Conservation (phyloP, 495 filamentous ascomycete species). For the Tetracladium setigerum region DNA sequence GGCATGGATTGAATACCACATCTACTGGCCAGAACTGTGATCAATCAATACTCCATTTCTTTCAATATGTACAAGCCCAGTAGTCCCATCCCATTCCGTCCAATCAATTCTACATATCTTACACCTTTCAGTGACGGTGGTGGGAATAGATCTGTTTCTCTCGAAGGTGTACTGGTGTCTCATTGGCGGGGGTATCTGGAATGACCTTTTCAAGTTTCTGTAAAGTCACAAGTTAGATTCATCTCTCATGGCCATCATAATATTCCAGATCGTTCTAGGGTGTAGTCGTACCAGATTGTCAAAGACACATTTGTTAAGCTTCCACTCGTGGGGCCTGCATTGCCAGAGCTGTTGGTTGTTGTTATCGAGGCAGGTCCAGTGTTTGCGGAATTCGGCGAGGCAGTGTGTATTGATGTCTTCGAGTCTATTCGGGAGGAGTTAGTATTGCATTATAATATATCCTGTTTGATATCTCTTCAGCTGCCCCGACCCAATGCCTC, state of each 20-base stretch:
- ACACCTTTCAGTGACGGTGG: conserved; percentile 15
- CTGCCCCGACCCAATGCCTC: neutral
- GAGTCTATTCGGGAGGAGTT: conserved; percentile 44
- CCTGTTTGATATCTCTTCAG: neutral
- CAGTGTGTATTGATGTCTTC: conserved; percentile 96
- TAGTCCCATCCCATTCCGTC: too few species aligned
- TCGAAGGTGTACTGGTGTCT: conserved; percentile 76
- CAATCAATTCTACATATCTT: too few species aligned
- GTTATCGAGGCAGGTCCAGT: conserved; percentile 94
- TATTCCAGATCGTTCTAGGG: neutral
- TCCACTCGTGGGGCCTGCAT: conserved; percentile 73
- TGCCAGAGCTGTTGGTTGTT: conserved; percentile 96
- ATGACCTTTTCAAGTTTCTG: conserved; percentile 88
- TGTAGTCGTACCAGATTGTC: conserved; percentile 72
- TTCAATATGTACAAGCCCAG: too few species aligned
- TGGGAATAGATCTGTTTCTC: conserved; percentile 70
- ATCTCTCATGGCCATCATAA: neutral
- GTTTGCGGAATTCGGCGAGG: conserved; percentile 77
- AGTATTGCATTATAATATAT: neutral
- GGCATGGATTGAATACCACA: too few species aligned
- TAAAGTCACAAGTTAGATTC: neutral
- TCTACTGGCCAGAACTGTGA: too few species aligned
- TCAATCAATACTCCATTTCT: too few species aligned
- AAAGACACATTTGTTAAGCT: conserved; percentile 86
- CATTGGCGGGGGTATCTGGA: conserved; percentile 70